Base-by-base conservation (phyloP, 2,329 filamentous ascomycete species). In the Grosmannia huntii region DNA sequence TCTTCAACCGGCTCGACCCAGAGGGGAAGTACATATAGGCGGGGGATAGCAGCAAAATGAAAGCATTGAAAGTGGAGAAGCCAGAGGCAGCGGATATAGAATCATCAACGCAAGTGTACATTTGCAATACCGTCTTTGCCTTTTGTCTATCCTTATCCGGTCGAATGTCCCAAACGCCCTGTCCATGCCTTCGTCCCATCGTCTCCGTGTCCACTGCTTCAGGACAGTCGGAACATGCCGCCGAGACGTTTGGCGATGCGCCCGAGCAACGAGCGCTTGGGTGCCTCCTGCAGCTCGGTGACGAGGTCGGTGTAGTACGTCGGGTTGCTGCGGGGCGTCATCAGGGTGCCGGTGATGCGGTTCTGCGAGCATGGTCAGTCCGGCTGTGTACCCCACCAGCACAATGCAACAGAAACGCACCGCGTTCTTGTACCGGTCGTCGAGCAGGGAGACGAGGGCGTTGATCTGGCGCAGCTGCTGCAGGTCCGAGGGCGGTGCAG, bases 1-100 rank as follows among this genome's bases (percentile, higher is more conserved):
- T 90, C 59, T 83, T 99, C 76, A 82, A 89, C 66, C 77, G 70
- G 67, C 60, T 91, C 56, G 94, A 99, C 69, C 94, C 94, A 0
- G 81, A 95, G 66, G 84, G 84, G 68, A 86, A 80, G 69, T 96
- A 95, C 68, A 82, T 97, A 21, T 60, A 21, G 28, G 36, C 5
- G 31, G n/a, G n/a, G 16, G 11, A 16, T n/a, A 56, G 28, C 5
- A 28, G 28, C 16, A 50, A 46, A 28, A 25, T 2, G n/a, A 25
- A 33, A 59, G n/a, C 51, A 52, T 23, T 51, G 36, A 50, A 46
- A 28, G 23, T 23, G 46, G 44, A 46, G 46, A 53, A 31, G 19
- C 31, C 27, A 52, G 9, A 38, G n/a, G 10, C 12, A 38, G 36
- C 36, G 33, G 12, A 38, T 11, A 28, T 44, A 27, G 19, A 54